Conservation (phyloP, 441 rosid genomes). For the Erodium texanum region DNA sequence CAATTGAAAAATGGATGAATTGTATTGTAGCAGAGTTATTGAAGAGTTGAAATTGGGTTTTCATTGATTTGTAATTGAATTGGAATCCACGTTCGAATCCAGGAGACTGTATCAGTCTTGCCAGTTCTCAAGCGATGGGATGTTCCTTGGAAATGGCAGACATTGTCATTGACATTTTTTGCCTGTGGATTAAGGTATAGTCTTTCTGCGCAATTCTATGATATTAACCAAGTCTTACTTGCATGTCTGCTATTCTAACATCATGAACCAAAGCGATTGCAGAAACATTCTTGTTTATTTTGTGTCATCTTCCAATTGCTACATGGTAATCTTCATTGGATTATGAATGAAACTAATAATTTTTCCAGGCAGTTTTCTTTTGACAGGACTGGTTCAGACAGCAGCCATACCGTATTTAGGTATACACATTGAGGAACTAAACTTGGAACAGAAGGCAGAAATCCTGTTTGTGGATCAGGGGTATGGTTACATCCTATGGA, state of each 20-base stretch:
- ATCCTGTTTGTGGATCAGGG: conserved; percentile 71
- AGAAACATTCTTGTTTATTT: neutral
- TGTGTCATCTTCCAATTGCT: neutral
- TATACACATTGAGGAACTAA: conserved; percentile 49
- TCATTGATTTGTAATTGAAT: neutral
- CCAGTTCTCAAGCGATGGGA: conserved; percentile 71
- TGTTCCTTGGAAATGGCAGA: conserved; percentile 90
- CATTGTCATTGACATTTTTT: conserved; percentile 73
- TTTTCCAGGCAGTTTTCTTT: conserved; percentile 92
- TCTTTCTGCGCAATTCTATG: neutral
- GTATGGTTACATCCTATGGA: conserved; percentile 26
- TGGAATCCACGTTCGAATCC: neutral
- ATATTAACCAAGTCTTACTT: neutral
- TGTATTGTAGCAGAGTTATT: neutral
- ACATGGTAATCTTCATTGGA: neutral
- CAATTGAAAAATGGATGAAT: neutral
- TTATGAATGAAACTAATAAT: conserved; percentile 26
- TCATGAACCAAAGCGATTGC: neutral
- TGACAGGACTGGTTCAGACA: conserved; percentile 78
- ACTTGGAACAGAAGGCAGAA: conserved; percentile 76
- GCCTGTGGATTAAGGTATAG: conserved; percentile 85
- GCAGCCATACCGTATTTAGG: conserved; percentile 58
- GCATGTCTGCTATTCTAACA: neutral
- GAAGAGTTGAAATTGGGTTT: neutral
- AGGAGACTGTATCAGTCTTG: conserved; percentile 49